Conservation (phyloP, 192 early-diverging fungal species). For the Rhizoclosmatium globosum region DNA sequence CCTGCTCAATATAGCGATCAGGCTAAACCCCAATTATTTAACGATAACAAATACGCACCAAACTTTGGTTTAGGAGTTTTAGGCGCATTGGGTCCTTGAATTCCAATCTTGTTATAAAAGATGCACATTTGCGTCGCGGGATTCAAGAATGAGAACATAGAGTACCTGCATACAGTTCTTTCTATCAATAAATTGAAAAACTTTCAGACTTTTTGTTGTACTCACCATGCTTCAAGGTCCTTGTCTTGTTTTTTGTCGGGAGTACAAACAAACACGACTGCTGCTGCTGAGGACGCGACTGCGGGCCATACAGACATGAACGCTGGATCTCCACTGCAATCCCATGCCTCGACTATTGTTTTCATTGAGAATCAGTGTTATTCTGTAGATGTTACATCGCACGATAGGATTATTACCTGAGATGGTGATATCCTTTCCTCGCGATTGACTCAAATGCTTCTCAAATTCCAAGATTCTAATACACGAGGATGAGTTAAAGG, state of each 20-base stretch:
- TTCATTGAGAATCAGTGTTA: not conserved
- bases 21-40: not conserved
- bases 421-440: conserved; percentile 23
- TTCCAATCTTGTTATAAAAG: conserved; percentile 44
- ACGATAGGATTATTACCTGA: not conserved
- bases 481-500: not conserved
- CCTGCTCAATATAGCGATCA: conserved; percentile 8
- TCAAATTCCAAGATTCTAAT: conserved; percentile 34
- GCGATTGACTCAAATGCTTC: conserved; percentile 18
- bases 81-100: not conserved
- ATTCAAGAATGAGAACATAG: conserved; percentile 44
- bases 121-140: conserved; percentile 43
- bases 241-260: conserved; percentile 52
- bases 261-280: conserved; percentile 45
- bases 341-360: conserved; percentile 54
- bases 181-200: too few relatives aligned
- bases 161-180: conserved; percentile 30
- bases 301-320: conserved; percentile 45
- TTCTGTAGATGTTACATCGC: not conserved
- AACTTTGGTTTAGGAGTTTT: conserved; percentile 30
- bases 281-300: conserved; percentile 44
- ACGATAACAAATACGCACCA: not conserved
- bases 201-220: not conserved
- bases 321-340: conserved; percentile 56
- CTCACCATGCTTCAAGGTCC: conserved; percentile 53